Base-by-base conservation (phyloP, 1,284 basidiomycete genomes). In the Omphalotus olearius region DNA sequence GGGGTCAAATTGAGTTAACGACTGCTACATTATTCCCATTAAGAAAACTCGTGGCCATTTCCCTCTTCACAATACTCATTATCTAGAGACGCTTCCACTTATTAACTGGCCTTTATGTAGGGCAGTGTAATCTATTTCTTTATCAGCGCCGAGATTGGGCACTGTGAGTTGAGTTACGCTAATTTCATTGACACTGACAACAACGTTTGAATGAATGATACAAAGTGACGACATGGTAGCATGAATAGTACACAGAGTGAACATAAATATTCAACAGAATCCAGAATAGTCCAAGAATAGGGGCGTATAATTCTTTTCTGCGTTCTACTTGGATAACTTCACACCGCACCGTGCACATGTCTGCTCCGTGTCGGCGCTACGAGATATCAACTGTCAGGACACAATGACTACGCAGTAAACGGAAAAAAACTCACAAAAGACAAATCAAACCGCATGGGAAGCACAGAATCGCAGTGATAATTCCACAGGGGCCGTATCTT, bases 391-490 rank as follows among this genome's bases (percentile, higher is more conserved):
- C 2, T 4, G 17, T 40, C 18, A 40, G 47, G 11, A 7, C n/a
- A 7, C 17, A 18, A 37, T 35, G 2, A 30, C 16, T 5, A 18
- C 30, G 7, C 18, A 17, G 2, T n/a, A 36, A 23, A 47, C 10
- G 25, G 36, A 3, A n/a, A 63, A 39, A 3, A n/a, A 63, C 64
- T 56, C 42, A 71, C 65, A 62, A 69, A 41, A 71, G 57, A 54
- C 65, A 69, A 30, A 69, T 65, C 14, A 74, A 56, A 13, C 72
- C 72, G 26, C 69, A 63, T 1, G 72, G 72, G 55, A 74, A 74
- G 25, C 64, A 63, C 1, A 73, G 57, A 25, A 74, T 62, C 1
- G 71, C 71, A 14, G 67, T 64, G 18, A 74, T 66, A 46, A 74
- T 73, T 6, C 72, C 72, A 52, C 69, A 72, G 10, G 28, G 38